Evolutionary conservation across 768 basidiomycete genomes (phyloP).

Genomic region (Termitomyces sp.): DNA sequence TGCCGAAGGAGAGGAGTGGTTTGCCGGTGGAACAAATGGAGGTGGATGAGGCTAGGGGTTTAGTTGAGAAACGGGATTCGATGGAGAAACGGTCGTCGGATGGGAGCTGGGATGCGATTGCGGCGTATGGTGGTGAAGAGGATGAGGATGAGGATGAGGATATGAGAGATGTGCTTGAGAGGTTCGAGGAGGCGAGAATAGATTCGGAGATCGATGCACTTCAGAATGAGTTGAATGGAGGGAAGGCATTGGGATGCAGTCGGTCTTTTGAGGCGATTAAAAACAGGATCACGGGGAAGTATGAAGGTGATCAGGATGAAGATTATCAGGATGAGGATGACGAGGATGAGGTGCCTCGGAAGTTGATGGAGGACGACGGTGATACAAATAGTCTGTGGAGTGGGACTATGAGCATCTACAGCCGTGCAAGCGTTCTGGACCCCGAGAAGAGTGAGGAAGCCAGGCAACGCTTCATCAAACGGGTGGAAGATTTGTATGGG

Average conservation of each 20-base stretch:
- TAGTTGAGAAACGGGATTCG: slow-evolving; percentile 3
- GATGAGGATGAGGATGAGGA: slow-evolving; percentile 24
- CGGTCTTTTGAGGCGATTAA: slow-evolving; percentile 20
- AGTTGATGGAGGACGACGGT: slow-evolving; percentile 20
- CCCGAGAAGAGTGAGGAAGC: slow-evolving; percentile 44
- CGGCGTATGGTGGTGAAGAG: slow-evolving; percentile 20
- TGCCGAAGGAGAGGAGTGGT: slow-evolving; percentile 1
- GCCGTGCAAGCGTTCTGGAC: slow-evolving; percentile 49
- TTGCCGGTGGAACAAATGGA: slow-evolving; percentile 5
- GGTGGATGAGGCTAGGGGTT: slow-evolving; percentile 3
- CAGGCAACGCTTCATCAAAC: slow-evolving; percentile 42
- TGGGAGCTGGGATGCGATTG: slow-evolving; percentile 18
- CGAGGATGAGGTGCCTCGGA: slow-evolving; percentile 12
- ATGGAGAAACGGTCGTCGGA: slow-evolving; percentile 13
- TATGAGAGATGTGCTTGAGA: slow-evolving; percentile 32
- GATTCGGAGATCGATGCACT: slow-evolving; percentile 4
- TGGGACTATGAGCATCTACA: slow-evolving; percentile 35
- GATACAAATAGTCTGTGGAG: slow-evolving; percentile 37
- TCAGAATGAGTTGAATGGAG: slow-evolving; percentile 6
- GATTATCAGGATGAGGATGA: slow-evolving; percentile 13
- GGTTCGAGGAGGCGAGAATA: slow-evolving; percentile 25
- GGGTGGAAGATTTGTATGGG: slow-evolving; percentile 50
- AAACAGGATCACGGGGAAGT: slow-evolving; percentile 7
- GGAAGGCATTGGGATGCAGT: slow-evolving; percentile 23
- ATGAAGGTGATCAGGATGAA: slow-evolving; percentile 7